Evolutionary conservation across 192 early-diverging fungal species (phyloP).

Genomic region (Neocallimastix lanati): DNA sequence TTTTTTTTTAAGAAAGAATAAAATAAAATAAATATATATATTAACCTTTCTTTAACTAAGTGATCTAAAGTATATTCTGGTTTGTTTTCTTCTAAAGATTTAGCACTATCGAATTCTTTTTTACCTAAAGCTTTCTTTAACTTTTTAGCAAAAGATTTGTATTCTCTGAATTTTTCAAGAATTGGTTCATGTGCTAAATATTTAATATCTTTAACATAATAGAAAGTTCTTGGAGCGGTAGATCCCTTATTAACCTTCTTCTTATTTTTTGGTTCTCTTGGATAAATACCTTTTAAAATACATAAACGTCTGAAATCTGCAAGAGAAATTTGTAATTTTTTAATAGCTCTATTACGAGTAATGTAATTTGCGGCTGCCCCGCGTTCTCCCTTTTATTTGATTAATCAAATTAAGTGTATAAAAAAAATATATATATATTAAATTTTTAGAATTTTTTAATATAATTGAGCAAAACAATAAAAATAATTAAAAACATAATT

Average conservation of each 20-base stretch:
- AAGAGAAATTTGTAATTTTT: conserved; percentile 85
- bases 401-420: no score
- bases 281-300: conserved; percentile 98
- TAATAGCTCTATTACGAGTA: conserved; percentile 71
- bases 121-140: conserved; percentile 71
- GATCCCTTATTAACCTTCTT: conserved; percentile 85
- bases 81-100: conserved; percentile 50
- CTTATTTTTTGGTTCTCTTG: conserved; percentile 80
- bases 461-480: no score
- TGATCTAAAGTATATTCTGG: conserved; percentile 84
- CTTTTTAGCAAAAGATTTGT: conserved; percentile 74
- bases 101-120: conserved; percentile 56
- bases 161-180: conserved; percentile 75
- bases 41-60: conserved; percentile 73
- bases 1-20: no score
- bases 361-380: conserved; percentile 83
- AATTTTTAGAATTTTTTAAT: no score
- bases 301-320: conserved; percentile 91
- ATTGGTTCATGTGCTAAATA: conserved; percentile 87
- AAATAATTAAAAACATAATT: no score
- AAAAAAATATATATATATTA: no score
- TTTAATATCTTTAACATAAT: conserved; percentile 89
- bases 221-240: conserved; percentile 62
- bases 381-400: conserved; percentile 58
- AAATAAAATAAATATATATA: no score